Percentiles rank a stretch among this genome's conserved stretches.
These are phyloP conservation scores for Clarireedia homoeocarpa DNA, from an alignment of 2,329 filamentous ascomycete genomes.

Conservation along the genomic window DNA sequence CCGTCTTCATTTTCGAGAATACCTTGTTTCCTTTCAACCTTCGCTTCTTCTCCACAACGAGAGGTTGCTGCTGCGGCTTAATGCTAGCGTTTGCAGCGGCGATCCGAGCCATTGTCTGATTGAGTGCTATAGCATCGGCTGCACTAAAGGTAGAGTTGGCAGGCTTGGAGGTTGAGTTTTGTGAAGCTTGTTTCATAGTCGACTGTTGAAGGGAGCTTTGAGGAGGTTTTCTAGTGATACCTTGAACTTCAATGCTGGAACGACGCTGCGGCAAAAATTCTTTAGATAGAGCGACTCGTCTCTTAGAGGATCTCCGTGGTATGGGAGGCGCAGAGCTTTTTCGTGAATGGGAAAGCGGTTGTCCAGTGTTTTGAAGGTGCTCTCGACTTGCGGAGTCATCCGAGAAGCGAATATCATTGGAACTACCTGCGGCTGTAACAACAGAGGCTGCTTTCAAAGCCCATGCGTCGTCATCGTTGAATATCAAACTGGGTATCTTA, in stretches of 20 bases:
- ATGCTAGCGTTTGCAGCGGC: neutral
- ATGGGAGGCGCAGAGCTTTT: slow-evolving; percentile 17
- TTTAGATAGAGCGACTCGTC: slow-evolving; percentile 11
- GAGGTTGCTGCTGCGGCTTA: slow-evolving; percentile 1
- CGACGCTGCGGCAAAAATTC: neutral
- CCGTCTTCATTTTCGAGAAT: slow-evolving; percentile 17
- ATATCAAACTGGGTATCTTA: slow-evolving; percentile 12
- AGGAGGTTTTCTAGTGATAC: neutral
- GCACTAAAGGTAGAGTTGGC: neutral
- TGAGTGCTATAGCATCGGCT: slow-evolving; percentile 1
- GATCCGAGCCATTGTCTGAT: neutral
- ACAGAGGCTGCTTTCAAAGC: slow-evolving; percentile 12
- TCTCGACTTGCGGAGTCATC: neutral
- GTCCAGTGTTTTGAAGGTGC: neutral
- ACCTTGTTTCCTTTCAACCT: slow-evolving; percentile 17
- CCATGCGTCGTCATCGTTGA: slow-evolving; percentile 18
- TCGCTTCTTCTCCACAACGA: slow-evolving; percentile 15
- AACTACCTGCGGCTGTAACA: slow-evolving; percentile 10
- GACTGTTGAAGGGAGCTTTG: neutral
- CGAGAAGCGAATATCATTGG: neutral
- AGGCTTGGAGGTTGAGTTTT: neutral
- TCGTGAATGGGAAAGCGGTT: slow-evolving; percentile 7
- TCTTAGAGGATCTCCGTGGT: slow-evolving; percentile 21
- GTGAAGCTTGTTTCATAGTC: neutral
- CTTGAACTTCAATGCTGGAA: neutral